Base-by-base conservation (phyloP, 2,329 filamentous ascomycete genomes). In the Pseudogymnoascus sp. region DNA sequence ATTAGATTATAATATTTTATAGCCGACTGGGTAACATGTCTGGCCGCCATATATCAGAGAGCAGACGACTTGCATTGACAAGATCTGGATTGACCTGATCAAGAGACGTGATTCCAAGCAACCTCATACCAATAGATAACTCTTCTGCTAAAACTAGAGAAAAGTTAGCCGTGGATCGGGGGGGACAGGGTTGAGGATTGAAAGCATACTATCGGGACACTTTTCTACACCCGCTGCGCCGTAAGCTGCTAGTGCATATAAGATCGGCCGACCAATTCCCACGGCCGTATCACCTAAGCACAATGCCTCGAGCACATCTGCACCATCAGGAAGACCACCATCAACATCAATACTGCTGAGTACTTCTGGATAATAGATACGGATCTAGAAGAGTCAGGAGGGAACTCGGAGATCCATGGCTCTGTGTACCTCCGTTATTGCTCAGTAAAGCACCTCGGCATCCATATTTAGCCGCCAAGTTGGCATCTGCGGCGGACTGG, bases 61-160 rank as follows among this genome's bases (percentile, higher is more conserved):
- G 12, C 23, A 44, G 11, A 21, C 18, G 40, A 44, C 40, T 44
- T 23, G 40, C 40, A 87, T 93, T 61, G 93, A 93, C 77, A 81
- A 91, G 77, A 90, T 86, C 69, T 89, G 90, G 1, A 92, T 91
- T 68, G 90, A 89, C 77, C 67, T 81, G 72, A 21, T 75, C 73
- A 18, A 81, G 69, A 40, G 73, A 75, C 4, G 77, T 79, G 62
- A 81, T 76, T 11, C 79, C 79, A 60, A 71, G 75, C 53, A 79
- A 76, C 12, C 76, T 74, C 79, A 81, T 81, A 1, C 78, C 74
- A 18, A 77, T 78, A 67, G 80, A 77, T 18, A 82, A 70, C 64
- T 81, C 79, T 64, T 81, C 67, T 62, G 64, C 64, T 40, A 68
- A 25, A 37, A 68, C 78, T 79, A 16, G 7, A 34, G 40, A 44